A percentile compares a stretch with the other conserved stretches of the same genome.
Conservation (phyloP, 805 yeast genomes). For the Ogataea allantospora region DNA sequence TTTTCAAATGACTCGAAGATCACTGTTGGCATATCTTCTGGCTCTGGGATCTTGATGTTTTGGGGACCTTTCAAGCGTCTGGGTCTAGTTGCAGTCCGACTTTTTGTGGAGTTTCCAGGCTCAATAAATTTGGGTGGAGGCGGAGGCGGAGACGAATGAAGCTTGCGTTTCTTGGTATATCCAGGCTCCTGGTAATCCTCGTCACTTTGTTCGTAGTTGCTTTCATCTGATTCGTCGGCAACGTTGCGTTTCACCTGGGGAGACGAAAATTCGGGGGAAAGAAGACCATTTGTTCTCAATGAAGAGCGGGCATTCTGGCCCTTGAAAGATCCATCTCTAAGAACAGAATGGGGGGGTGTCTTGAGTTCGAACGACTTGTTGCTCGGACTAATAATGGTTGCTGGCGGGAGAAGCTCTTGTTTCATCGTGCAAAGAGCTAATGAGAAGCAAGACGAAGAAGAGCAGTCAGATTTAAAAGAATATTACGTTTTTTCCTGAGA, state of each 20-base stretch:
- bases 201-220: constrained; percentile 11
- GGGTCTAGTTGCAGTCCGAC: constrained; percentile 9
- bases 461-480: constrained; percentile 13
- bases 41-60: constrained; percentile 34
- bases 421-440: constrained; percentile 14
- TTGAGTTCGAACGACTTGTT: constrained; percentile 28
- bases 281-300: constrained; percentile 23
- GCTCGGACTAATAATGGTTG: constrained; percentile 27
- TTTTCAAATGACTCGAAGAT: constrained; percentile 54
- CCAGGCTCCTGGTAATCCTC: constrained; percentile 16
- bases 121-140: constrained; percentile 23
- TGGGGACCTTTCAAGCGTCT: constrained; percentile 30
- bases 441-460: constrained; percentile 4
- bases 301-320: constrained; percentile 10
- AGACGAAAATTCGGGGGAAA: constrained; percentile 47
- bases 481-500: constrained; percentile 7
- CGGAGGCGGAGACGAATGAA: constrained; percentile 19
- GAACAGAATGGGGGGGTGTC: constrained; percentile 33
- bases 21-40: constrained; percentile 41
- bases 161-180: constrained; percentile 17
- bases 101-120: constrained; percentile 9
- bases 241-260: constrained; percentile 37
- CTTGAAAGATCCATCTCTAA: constrained; percentile 16
- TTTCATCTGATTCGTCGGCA: constrained; percentile 9
- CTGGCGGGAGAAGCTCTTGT: constrained; percentile 24